Percentiles rank a stretch among this genome's conserved stretches.
phyloP scores from a whole-genome alignment of 495 filamentous ascomycete genomes.

The Lindgomyces ingoldianus region DNA sequence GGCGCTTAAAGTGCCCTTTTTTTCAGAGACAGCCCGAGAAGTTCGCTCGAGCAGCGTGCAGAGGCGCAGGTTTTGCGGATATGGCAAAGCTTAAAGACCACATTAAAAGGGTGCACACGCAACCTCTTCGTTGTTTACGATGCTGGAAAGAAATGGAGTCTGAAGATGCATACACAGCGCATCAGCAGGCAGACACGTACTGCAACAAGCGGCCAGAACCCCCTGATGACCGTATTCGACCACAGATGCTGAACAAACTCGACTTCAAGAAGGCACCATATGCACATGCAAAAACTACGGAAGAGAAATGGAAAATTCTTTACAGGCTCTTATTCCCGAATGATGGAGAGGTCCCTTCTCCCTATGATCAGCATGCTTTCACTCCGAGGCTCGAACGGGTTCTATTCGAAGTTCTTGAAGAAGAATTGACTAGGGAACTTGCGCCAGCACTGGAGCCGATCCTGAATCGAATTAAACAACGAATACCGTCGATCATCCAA shows the following conservation, averaged over 20 bases:
- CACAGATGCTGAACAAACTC: background rate
- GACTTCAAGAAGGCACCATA: conserved; percentile 20
- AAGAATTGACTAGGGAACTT: conserved; percentile 13
- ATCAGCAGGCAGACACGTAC: background rate
- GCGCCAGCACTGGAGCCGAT: conserved; percentile 9
- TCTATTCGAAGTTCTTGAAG: conserved; percentile 9
- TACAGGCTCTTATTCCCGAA: conserved; percentile 8
- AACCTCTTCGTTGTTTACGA: conserved; percentile 11
- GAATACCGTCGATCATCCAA: conserved; percentile 19
- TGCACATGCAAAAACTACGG: background rate
- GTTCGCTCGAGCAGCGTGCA: background rate
- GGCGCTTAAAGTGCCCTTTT: conserved; percentile 13
- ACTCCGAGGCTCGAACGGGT: too few species aligned
- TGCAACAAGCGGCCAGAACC: conserved; percentile 10
- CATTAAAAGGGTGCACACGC: conserved; percentile 13
- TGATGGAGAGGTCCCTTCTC: conserved; percentile 4
- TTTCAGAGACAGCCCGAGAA: conserved; percentile 1
- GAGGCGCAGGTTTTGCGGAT: conserved; percentile 14
- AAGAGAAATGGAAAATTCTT: conserved; percentile 18
- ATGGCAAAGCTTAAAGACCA: conserved; percentile 21
- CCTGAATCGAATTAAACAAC: conserved; percentile 2
- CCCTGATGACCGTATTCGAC: conserved; percentile 7
- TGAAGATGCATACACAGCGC: background rate
- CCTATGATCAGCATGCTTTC: too few species aligned
- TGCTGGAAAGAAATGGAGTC: conserved; percentile 20